These are phyloP conservation scores for Rosa chinensis DNA, from an alignment of 306 rosid species.

Conservation along the genomic window DNA sequence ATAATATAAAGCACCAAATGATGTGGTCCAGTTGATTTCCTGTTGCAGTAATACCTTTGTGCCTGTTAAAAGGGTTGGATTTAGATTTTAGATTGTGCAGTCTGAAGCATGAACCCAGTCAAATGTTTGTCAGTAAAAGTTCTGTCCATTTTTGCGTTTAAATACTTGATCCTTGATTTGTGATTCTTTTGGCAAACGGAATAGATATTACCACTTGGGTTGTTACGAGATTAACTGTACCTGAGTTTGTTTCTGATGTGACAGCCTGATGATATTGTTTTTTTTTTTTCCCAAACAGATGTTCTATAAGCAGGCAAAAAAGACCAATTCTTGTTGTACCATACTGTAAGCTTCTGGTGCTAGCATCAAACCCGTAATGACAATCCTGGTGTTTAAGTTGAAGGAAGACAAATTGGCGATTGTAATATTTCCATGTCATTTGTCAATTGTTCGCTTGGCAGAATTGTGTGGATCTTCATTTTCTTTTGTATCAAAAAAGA, in stretches of 20 bases:
- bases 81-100: not conserved
- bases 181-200: too few species aligned
- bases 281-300: slow-evolving; percentile 59
- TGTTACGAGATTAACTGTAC: not conserved
- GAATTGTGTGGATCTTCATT: slow-evolving; percentile 41
- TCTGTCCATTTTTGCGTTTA: not conserved
- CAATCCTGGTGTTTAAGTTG: slow-evolving; percentile 30
- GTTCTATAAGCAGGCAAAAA: slow-evolving; percentile 98
- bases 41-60: not conserved
- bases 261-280: slow-evolving; percentile 27
- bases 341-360: slow-evolving; percentile 56
- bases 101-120: not conserved
- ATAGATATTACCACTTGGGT: too few species aligned
- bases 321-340: slow-evolving; percentile 88
- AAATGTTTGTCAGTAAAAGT: not conserved
- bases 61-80: not conserved
- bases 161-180: not conserved
- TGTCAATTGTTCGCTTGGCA: slow-evolving; percentile 55
- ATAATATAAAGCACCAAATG: not conserved
- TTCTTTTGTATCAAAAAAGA: slow-evolving; percentile 32
- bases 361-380: slow-evolving; percentile 22
- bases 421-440: slow-evolving; percentile 54
- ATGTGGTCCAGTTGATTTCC: not conserved
- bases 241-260: slow-evolving; percentile 19
- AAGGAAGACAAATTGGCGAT: slow-evolving; percentile 42